Base-by-base conservation (phyloP, 768 basidiomycete species). In the Kondoa subrosea region DNA sequence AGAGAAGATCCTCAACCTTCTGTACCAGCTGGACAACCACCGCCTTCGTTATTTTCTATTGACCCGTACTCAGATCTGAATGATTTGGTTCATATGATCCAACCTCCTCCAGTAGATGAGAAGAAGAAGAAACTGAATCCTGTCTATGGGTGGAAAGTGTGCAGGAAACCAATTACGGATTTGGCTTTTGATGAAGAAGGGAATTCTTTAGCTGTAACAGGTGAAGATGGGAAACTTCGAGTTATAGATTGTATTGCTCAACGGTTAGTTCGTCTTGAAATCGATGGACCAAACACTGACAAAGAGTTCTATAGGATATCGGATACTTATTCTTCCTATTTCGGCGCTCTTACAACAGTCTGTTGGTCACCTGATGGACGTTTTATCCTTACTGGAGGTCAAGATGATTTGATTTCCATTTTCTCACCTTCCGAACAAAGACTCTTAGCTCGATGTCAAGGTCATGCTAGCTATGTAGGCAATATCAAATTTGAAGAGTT, bases 311-410 rank as follows among this genome's bases (percentile, higher is more conserved):
- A 21, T 21, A 50, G 92, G 73, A 81, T 97, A n/a, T 83, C 91
- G 25, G 91, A 97, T 75, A 89, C 88, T 70, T 96, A 89, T 74
- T 85, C 89, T 0, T 90, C 91, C 2, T 99, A 99, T 76, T 99
- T 97, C 74, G 93, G 92, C 17, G 82, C 89, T 1, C 76, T 99
- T 34, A 91, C 86, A 2, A 89, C 87, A 71, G 85, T 96, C 1
- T 85, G 89, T 0, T 97, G 92, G 91, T 92, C 91, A 1, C 91
- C 91, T 0, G 92, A 97, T 76, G 89, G 90, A 15, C 84, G 92
- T 25, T 96, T 93, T 75, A 86, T 99, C 60, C 77, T 95, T 69
- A 89, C 90, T 1, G 95, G 92, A 15, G 95, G 95, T 0, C 92
- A 99, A 80, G 95, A 99, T 74, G 95, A 99, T 75, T 81, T 97